Evolutionary conservation across 768 basidiomycete species (phyloP), one percentile per base, ranked within the genome.

Genomic region (Ramaria sp.): DNA sequence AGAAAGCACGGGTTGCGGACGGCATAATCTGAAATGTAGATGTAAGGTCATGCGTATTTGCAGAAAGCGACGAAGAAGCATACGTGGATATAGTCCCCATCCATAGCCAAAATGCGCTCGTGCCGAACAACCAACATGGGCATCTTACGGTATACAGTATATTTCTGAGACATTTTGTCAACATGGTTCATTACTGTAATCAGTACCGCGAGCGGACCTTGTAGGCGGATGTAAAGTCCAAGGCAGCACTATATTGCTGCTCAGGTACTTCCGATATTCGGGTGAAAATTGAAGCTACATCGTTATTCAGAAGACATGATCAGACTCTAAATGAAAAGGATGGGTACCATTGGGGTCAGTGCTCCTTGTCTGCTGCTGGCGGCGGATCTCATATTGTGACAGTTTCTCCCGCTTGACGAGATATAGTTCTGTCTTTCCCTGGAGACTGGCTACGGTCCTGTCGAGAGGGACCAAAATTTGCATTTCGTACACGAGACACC

Each of bases 391-490:
- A 63, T 89, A 75, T 45, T 78, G 75, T 10, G 80, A 80, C 1
- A 95, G 71, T 77, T 83, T 85, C 55, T 78, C 82, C 61, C 81
- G 74, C 67, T 85, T 86, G 53, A 93, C 82, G 12, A 98, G 74
- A 10, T 85, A 76, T 16, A 98, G 73, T 60, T 94, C 88, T 12
- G 81, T 76, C 62, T 86, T 88, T 5, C 91, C 93, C 65, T 90
- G 86, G 62, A 98, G 70, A 69, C 89, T 92, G 34, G 90, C 91
- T n/a, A 98, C 95, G 0, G 96, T 98, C 18, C 94, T 78, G 66
- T 98, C 96, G 27, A 97, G 77, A 25, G 94, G 94, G 30, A 92
- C 83, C 52, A 91, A 69, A 38, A 95, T 83, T 55, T 81, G 83
- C 68, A 72, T 75, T 12, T 67, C 66, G 44, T 87, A 69, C 38